Evolutionary conservation across 768 basidiomycete genomes (phyloP), one percentile per base, ranked within the genome.

Genomic region (Panellus pusillus): DNA sequence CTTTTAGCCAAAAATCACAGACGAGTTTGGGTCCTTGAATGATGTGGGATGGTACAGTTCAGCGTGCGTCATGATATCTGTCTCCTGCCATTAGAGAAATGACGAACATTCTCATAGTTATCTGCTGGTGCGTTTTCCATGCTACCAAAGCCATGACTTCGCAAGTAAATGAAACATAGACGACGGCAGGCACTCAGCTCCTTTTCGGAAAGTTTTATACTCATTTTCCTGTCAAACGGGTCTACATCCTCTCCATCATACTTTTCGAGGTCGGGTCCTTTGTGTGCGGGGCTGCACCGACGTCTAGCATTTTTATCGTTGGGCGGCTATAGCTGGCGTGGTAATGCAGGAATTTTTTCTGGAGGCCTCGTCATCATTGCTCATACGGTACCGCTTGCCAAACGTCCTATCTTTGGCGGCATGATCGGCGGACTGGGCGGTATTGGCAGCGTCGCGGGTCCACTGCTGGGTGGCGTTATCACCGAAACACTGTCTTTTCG

Each of bases 201-300:
- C 53, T 54, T 17, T 54, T 54, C 24, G 47, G 53, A 12, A 54
- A 54, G 9, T 31, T 54, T 12, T 54, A 54, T 46, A 43, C 53
- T 8, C 18, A 48, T 31, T 48, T 54, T 20, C 20, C 53, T 32
- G 35, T 51, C 41, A 51, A 36, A 35, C 37, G 28, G 6, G 53
- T 54, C 42, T 54, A 54, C 28, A 18, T 49, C 14, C 37, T 43
- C 60, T 65, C 68, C 28, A 55, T 66, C 17, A 4, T 52, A 8
- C 57, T 78, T 52, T 78, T 79, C 60, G 78, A 79, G 57, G 55
- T 78, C 31, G 79, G 79, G 2, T 73, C 71, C 1, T 58, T 74
- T 14, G 61, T 78, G 29, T 78, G 76, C 59, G 79, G 72, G 18
- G 65, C 69, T 13, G 64, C 68, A 28, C 55, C 53, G 3, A 58